Evolutionary conservation across 495 filamentous ascomycete genomes (phyloP).

Genomic region (Penicillium dipodomyicola): DNA sequence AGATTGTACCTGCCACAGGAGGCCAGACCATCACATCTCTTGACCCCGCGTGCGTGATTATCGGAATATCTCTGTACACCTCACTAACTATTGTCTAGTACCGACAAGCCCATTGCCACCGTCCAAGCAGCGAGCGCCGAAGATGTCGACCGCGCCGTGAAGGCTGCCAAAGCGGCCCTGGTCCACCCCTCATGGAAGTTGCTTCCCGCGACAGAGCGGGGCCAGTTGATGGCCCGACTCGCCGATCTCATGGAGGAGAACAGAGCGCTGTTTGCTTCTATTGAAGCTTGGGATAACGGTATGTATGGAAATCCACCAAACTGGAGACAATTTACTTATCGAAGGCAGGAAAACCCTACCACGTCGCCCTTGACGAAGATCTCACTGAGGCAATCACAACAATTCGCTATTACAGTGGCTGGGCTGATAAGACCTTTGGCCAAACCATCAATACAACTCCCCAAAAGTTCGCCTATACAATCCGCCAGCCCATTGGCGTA

Average conservation of each 20-base stretch:
- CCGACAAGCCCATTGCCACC: conserved; percentile 76
- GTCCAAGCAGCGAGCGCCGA: conserved; percentile 76
- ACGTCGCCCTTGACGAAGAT: conserved; percentile 69
- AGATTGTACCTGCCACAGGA: conserved; percentile 72
- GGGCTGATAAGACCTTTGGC: conserved; percentile 87
- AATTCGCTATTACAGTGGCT: conserved; percentile 86
- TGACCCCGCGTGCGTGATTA: conserved; percentile 57
- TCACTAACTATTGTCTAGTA: conserved; percentile 60
- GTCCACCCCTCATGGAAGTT: conserved; percentile 74
- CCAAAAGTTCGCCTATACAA: conserved; percentile 81
- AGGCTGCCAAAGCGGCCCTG: conserved; percentile 77
- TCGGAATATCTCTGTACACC: background rate
- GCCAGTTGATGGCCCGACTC: conserved; percentile 70
- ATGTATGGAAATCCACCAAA: background rate
- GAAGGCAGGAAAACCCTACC: conserved; percentile 63
- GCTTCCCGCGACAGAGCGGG: conserved; percentile 70
- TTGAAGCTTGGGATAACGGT: conserved; percentile 94
- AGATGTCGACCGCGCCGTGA: conserved; percentile 82
- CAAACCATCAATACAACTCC: conserved; percentile 80
- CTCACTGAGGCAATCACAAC: conserved; percentile 64
- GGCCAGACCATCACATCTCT: conserved; percentile 72
- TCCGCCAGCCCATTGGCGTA: conserved; percentile 85
- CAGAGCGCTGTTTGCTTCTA: conserved; percentile 73
- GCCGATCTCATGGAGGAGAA: conserved; percentile 70
- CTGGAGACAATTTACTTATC: conserved; percentile 9